Percentiles rank a stretch among this genome's conserved stretches.
phyloP scores from a whole-genome alignment of 1,139 yeast species.

The Geotrichum klebahnii region DNA sequence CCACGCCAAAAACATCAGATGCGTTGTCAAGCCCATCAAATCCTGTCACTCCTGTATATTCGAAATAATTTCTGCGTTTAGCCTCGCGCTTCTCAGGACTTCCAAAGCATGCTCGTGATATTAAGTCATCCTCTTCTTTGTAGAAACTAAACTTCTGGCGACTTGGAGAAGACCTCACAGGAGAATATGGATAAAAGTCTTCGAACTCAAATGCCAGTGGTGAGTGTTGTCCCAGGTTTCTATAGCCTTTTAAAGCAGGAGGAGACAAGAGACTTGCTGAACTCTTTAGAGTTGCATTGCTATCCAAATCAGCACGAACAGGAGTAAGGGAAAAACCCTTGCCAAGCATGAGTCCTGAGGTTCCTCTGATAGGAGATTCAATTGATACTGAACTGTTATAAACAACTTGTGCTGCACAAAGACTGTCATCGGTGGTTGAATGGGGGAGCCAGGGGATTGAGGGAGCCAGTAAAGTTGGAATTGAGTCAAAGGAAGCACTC shows the following conservation, averaged over 20 bases:
- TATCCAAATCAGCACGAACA: slow-evolving; percentile 10
- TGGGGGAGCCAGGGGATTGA: slow-evolving; percentile 20
- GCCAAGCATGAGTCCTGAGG: slow-evolving; percentile 16
- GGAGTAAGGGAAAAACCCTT: slow-evolving; percentile 17
- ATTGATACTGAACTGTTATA: slow-evolving; percentile 10
- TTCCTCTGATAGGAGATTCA: slow-evolving; percentile 16
- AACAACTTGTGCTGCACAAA: slow-evolving; percentile 13
- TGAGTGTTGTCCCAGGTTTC: slow-evolving; percentile 7
- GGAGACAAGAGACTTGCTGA: slow-evolving; percentile 19
- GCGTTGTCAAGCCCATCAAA: slow-evolving; percentile 29
- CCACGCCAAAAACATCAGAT: slow-evolving; percentile 53
- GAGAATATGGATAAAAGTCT: slow-evolving; percentile 19
- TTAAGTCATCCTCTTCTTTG: slow-evolving; percentile 54
- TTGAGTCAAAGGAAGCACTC: slow-evolving; percentile 2
- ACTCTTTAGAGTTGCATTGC: background rate
- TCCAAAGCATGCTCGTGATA: slow-evolving; percentile 42
- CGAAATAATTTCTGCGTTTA: slow-evolving; percentile 32
- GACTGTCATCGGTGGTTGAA: slow-evolving; percentile 11
- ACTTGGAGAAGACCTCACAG: slow-evolving; percentile 15
- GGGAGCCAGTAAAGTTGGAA: slow-evolving; percentile 17
- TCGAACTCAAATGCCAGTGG: slow-evolving; percentile 19
- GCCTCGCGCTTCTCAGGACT: slow-evolving; percentile 41
- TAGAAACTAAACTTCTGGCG: slow-evolving; percentile 8
- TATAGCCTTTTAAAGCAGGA: slow-evolving; percentile 11
- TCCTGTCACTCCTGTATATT: slow-evolving; percentile 29